These are phyloP conservation scores for Candida silvatica DNA, from an alignment of 805 yeast genomes.

Conservation along the genomic window DNA sequence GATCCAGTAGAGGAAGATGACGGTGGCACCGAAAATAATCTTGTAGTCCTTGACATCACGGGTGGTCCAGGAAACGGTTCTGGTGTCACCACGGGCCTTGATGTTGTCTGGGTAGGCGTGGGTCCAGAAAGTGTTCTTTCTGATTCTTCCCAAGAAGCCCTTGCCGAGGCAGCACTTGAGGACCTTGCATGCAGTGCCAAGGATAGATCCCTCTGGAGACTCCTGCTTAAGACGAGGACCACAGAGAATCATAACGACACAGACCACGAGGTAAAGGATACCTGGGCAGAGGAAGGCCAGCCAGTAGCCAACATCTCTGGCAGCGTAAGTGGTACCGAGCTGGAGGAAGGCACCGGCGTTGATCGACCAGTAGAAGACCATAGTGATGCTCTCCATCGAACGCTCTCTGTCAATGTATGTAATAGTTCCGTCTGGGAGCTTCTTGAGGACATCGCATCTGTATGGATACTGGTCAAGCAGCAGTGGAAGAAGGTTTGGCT, in stretches of 20 bases:
- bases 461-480: slow-evolving; percentile 57
- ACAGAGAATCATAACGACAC: slow-evolving; percentile 33
- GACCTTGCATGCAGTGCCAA: slow-evolving; percentile 34
- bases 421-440: slow-evolving; percentile 52
- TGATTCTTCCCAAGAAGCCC: slow-evolving; percentile 33
- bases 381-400: slow-evolving; percentile 29
- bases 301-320: slow-evolving; percentile 46
- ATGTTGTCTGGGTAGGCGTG: slow-evolving; percentile 37
- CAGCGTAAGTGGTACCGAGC: slow-evolving; percentile 43
- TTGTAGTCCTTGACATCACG: slow-evolving; percentile 39
- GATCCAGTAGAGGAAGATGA: slow-evolving; percentile 34
- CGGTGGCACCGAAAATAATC: slow-evolving; percentile 35
- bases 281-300: slow-evolving; percentile 47
- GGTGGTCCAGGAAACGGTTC: slow-evolving; percentile 28
- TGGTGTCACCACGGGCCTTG: slow-evolving; percentile 31
- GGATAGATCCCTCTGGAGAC: slow-evolving; percentile 36
- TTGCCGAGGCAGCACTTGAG: slow-evolving; percentile 33
- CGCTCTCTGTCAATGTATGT: slow-evolving; percentile 47
- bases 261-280: slow-evolving; percentile 44
- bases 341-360: slow-evolving; percentile 47
- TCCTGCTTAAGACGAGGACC: slow-evolving; percentile 25
- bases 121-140: slow-evolving; percentile 35
- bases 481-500: slow-evolving; percentile 43
- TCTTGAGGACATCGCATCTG: slow-evolving; percentile 49
- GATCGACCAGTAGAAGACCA: slow-evolving; percentile 47